phyloP scores from a whole-genome alignment of 345 rosid genomes.

The Bretschneidera sinensis region DNA sequence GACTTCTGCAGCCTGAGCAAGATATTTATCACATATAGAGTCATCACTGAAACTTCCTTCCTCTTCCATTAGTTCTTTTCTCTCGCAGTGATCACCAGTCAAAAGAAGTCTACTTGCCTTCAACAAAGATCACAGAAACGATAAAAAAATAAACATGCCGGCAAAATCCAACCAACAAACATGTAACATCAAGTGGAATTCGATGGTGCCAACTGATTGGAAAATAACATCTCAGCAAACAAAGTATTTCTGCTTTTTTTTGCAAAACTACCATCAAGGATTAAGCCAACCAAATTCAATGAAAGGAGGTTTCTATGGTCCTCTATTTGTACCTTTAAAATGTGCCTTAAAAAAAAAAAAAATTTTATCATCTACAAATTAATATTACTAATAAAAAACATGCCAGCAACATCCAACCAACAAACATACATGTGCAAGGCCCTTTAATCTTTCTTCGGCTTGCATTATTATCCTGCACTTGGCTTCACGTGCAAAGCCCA shows the following conservation, averaged over 20 bases:
- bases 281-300: background rate
- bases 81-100: slow-evolving; percentile 44
- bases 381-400: too few relatives aligned
- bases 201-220: background rate
- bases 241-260: background rate
- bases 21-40: slow-evolving; percentile 48
- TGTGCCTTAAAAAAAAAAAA: background rate
- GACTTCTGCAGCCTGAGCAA: slow-evolving; percentile 48
- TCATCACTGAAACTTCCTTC: slow-evolving; percentile 44
- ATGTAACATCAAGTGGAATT: background rate
- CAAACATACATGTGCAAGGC: background rate
- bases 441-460: too few relatives aligned
- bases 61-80: slow-evolving; percentile 48
- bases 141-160: slow-evolving; percentile 8
- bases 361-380: too few relatives aligned
- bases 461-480: too few relatives aligned
- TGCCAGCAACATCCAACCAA: background rate
- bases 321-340: background rate
- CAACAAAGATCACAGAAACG: slow-evolving; percentile 11
- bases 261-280: background rate
- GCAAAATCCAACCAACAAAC: background rate
- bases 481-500: too few relatives aligned
- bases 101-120: slow-evolving; percentile 72
- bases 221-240: too few relatives aligned
- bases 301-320: background rate